Conservation (phyloP, 495 filamentous ascomycete species). For the Neurospora tetrasperma region DNA sequence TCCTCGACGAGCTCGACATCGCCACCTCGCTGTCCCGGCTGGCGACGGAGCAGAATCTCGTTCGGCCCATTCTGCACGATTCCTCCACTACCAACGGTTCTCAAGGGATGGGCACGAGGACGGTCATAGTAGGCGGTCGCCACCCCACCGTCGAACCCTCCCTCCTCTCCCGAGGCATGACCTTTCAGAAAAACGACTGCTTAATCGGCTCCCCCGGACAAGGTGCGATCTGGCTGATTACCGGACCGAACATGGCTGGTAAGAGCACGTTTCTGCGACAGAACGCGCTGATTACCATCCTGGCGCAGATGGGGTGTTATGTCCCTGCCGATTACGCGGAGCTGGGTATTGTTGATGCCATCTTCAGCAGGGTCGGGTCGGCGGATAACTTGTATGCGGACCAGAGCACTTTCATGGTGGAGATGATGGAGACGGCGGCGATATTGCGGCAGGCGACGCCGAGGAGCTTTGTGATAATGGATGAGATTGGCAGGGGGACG, state of each 20-base stretch:
- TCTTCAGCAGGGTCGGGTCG: conserved; percentile 86
- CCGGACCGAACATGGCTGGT: conserved; percentile 98
- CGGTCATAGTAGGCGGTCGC: conserved; percentile 64
- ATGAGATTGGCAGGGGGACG: conserved; percentile 90
- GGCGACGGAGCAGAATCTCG: conserved; percentile 60
- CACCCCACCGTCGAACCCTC: conserved; percentile 85
- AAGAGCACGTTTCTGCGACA: conserved; percentile 93
- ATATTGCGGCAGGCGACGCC: conserved; percentile 58
- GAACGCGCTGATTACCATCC: conserved; percentile 84
- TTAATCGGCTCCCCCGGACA: conserved; percentile 46
- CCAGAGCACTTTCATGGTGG: conserved; percentile 93
- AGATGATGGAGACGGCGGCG: conserved; percentile 68
- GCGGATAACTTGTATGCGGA: conserved; percentile 86
- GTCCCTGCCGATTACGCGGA: conserved; percentile 80
- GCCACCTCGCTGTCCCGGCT: conserved; percentile 71
- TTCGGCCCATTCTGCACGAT: conserved; percentile 60
- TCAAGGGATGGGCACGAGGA: neutral
- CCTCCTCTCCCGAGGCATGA: conserved; percentile 66
- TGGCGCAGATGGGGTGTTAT: conserved; percentile 85
- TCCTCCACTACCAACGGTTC: neutral
- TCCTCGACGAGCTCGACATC: conserved; percentile 88
- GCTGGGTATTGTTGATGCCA: conserved; percentile 79
- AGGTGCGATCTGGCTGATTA: conserved; percentile 78
- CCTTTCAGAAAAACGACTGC: conserved; percentile 83
- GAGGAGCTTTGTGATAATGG: conserved; percentile 92